Base-by-base conservation (phyloP, 768 basidiomycete species). In the Collybia mongolica region DNA sequence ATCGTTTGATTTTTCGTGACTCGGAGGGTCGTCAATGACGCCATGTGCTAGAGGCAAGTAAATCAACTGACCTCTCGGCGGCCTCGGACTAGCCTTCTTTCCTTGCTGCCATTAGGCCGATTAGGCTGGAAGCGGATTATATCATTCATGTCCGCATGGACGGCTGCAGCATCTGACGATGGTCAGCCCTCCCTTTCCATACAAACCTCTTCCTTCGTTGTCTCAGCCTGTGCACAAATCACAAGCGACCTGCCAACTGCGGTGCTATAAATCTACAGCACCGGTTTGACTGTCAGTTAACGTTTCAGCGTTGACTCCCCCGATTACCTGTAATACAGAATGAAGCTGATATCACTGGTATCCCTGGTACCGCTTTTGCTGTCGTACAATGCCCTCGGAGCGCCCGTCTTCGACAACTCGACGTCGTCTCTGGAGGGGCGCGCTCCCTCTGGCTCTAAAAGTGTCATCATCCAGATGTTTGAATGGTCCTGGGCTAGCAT, bases 401-500 rank as follows among this genome's bases (percentile, higher is more conserved):
- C 41, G 20, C 17, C 55, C 20, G 32, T 43, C 20, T 36, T 49
- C 43, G 32, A 47, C 18, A 53, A 48, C 51, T 17, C 20, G 39
- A 41, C 44, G 24, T 38, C 41, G 41, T 50, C 54, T 2, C 36
- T 64, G 6, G 29, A 44, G 29, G 23, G 58, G 24, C 62, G 65
- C 12, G 58, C 61, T 18, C 65, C 66, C 8, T 48, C 60, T 38
- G 61, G 52, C n/a, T 49, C 61, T 6, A 78, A 77, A 50, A 67
- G 63, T 2, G 82, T 86, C 52, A 85, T 87, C 59, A 74, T 82
- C 14, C 83, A 86, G 64, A 81, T 88, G 79, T 88, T 87, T 57
- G 75, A 85, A 59, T 87, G 86, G 85, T 74, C 61, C 9, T 82
- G 80, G 80, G 70, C 72, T 50, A 77, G 80, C 52, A 60, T 88